phyloP scores from a whole-genome alignment of 2,329 filamentous ascomycete genomes.

The Cercospora berteroae region DNA sequence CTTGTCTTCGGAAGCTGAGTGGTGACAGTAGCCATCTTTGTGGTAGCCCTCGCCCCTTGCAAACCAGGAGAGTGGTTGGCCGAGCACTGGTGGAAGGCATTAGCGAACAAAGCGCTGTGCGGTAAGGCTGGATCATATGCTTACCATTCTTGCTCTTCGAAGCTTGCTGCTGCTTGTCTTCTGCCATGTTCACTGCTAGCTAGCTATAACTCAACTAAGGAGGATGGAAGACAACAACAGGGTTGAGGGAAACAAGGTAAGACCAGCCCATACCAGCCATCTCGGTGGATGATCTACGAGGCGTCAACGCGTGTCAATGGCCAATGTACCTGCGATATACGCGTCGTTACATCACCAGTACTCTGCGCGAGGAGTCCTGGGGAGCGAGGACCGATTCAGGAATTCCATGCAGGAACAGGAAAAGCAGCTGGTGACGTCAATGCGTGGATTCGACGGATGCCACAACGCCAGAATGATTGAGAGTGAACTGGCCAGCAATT shows the following conservation, averaged over 20 bases:
- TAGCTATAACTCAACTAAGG: background rate
- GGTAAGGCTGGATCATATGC: background rate
- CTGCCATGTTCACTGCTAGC: background rate
- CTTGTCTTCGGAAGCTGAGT: slow-evolving; percentile 9
- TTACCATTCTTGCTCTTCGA: background rate
- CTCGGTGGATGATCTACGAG: background rate
- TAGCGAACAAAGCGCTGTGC: background rate
- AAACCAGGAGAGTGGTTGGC: slow-evolving; percentile 18
- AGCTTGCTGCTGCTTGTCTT: background rate
- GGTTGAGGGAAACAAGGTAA: background rate
- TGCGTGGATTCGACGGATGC: background rate
- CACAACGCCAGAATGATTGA: background rate
- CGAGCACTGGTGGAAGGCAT: slow-evolving; percentile 4
- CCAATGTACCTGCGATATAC: background rate
- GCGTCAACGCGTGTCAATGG: background rate
- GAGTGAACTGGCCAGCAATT: background rate
- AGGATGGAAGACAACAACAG: background rate
- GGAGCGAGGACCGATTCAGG: background rate
- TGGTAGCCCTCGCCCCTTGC: slow-evolving; percentile 18
- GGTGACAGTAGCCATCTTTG: slow-evolving; percentile 23
- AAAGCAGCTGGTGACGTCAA: background rate
- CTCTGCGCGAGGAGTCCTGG: background rate
- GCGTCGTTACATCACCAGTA: background rate
- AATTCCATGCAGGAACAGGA: background rate
- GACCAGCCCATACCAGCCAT: background rate